Base-by-base conservation (phyloP, 2,329 filamentous ascomycete species). In the Grosmannia serpens region DNA sequence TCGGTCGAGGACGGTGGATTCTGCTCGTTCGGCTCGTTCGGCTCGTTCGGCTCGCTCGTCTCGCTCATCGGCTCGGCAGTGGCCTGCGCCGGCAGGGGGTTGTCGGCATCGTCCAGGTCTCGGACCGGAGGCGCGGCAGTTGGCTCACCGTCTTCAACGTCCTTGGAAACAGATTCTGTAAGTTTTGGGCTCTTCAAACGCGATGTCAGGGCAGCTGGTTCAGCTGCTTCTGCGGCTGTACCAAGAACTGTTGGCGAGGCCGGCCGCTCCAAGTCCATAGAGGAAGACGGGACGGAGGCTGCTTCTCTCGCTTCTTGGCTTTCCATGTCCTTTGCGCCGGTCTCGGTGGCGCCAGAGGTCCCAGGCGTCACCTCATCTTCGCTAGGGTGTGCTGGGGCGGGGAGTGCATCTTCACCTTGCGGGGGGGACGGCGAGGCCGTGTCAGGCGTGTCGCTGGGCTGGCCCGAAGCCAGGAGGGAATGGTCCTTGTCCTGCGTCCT, bases 241-340 rank as follows among this genome's bases (percentile, higher is more conserved):
- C 50, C 57, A 55, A 58, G 57, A 50, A 31, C 4, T 47, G 20
- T 31, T 38, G 53, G 35, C 11, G 58, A 59, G 58, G 44, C 27
- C 47, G 58, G 53, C 53, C 38, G 53, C 35, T 56, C 58, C 53
- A 56, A 56, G 58, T 59, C 58, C 58, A 59, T 59, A 24, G 58
- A 24, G 11, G 58, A 44, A 53, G 33, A 59, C 35, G 26, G 47
- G 53, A 35, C 58, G 47, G 35, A 29, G 27, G 58, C 31, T 38
- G n/a, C 20, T 44, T 46, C 53, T 50, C 44, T 51, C 31, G n/a
- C 7, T 49, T 54, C 56, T 58, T 58, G 57, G 24, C n/a, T 35
- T 47, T 46, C 26, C 41, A 27, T 47, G 47, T 46, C 26, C 41
- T 46, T 35, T 53, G 50, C 26, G 38, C 47, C 24, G 22, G 24